These are phyloP conservation scores for Pseudogymnoascus sp. DNA, from an alignment of 2,329 filamentous ascomycete genomes.

Conservation along the genomic window DNA sequence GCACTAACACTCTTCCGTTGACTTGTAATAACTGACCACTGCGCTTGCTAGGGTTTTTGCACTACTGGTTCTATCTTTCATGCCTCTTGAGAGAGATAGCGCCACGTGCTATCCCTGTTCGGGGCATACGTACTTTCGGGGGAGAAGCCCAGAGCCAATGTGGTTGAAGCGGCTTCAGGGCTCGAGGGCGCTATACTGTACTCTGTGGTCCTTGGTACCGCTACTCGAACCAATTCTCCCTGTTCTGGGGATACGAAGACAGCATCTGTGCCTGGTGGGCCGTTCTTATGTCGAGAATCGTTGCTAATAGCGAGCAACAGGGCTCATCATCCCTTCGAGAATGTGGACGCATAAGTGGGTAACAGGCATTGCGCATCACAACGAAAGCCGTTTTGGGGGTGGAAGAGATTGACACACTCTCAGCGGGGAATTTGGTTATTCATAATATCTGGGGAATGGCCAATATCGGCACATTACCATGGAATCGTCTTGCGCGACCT, in stretches of 20 bases:
- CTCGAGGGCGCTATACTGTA: not conserved
- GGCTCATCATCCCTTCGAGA: not conserved
- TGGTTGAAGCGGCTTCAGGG: not conserved
- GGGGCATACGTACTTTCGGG: slow-evolving; percentile 4
- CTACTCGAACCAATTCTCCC: not conserved
- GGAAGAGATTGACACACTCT: not conserved
- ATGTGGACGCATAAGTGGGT: slow-evolving; percentile 7
- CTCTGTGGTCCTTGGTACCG: not conserved
- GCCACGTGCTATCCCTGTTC: slow-evolving; percentile 8
- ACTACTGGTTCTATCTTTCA: slow-evolving; percentile 2
- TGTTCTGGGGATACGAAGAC: slow-evolving; percentile 5
- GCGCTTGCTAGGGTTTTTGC: slow-evolving; percentile 5
- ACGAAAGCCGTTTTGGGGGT: slow-evolving; percentile 3
- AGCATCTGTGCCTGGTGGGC: not conserved
- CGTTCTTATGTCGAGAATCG: not conserved
- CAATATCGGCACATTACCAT: slow-evolving; percentile 4
- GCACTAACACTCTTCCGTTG: slow-evolving; percentile 7
- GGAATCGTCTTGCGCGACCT: slow-evolving; percentile 1
- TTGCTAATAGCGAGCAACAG: not conserved
- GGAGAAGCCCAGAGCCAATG: slow-evolving; percentile 2
- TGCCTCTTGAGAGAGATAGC: not conserved
- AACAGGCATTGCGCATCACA: slow-evolving; percentile 6
- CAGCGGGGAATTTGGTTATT: not conserved
- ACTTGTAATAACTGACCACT: slow-evolving; percentile 2
- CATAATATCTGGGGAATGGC: slow-evolving; percentile 5